phyloP scores from a whole-genome alignment of 148 eudicot genomes.

The Pouteria glomerata region DNA sequence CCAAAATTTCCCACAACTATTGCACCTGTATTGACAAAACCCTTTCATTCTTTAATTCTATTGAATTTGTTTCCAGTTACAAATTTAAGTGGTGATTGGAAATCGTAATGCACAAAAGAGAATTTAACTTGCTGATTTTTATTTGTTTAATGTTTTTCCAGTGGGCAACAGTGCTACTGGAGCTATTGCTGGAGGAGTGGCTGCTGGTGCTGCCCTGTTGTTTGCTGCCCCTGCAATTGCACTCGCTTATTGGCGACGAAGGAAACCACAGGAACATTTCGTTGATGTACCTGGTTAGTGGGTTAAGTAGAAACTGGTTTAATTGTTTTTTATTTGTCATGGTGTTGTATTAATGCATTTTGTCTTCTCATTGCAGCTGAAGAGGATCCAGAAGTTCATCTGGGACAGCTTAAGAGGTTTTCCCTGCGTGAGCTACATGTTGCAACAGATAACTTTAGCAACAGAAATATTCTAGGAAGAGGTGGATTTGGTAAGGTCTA shows the following conservation, averaged over 20 bases:
- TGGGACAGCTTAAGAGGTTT: constrained; percentile 80
- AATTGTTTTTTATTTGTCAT: neutral
- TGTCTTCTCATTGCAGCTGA: constrained; percentile 49
- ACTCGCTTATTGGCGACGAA: constrained; percentile 68
- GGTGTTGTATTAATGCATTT: neutral
- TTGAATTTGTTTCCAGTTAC: neutral
- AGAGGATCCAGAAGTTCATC: constrained; percentile 84
- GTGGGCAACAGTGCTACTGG: constrained; percentile 55
- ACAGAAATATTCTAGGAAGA: constrained; percentile 62
- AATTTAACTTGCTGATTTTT: neutral
- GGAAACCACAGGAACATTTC: constrained; percentile 67
- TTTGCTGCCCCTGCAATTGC: constrained; percentile 76
- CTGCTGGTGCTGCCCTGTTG: constrained; percentile 74
- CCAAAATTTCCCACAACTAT: neutral
- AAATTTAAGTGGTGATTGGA: neutral
- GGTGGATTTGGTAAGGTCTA: constrained; percentile 91
- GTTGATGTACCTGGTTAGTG: constrained; percentile 83
- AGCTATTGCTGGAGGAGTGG: constrained; percentile 84
- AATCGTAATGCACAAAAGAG: neutral
- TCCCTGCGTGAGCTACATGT: constrained; percentile 78
- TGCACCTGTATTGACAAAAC: neutral
- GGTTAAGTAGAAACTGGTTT: neutral
- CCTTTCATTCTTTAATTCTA: neutral
- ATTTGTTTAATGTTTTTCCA: constrained; percentile 20
- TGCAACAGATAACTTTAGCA: constrained; percentile 69